A percentile compares a stretch with the other conserved stretches of the same genome.
These are phyloP conservation scores for Cunninghamia lanceolata DNA, from an alignment of 75 land plant genomes.

Conservation along the genomic window DNA sequence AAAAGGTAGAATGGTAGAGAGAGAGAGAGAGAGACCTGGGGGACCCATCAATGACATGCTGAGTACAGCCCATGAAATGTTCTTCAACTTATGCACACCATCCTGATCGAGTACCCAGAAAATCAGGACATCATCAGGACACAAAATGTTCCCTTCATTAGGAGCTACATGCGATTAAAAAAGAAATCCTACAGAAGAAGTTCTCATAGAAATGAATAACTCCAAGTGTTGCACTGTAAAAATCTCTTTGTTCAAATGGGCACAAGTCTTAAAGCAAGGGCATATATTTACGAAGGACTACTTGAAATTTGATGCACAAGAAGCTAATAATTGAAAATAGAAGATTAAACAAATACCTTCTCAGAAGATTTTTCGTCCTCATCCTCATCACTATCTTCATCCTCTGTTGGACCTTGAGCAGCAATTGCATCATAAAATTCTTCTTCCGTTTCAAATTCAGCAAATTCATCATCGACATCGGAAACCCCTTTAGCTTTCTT, in stretches of 20 bases:
- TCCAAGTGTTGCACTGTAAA: not conserved
- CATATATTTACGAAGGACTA: not conserved
- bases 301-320: not conserved
- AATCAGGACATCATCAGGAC: not conserved
- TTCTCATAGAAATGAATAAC: not conserved
- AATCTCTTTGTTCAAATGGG: not conserved
- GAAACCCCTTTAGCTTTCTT: conserved; percentile 27
- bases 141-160: not conserved
- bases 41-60: conserved; percentile 35
- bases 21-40: conserved; percentile 23
- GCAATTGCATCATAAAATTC: conserved; percentile 95
- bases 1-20: not conserved
- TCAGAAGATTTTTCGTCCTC: conserved; percentile 27
- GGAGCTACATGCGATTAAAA: not conserved
- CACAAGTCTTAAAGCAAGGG: not conserved
- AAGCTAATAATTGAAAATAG: not conserved
- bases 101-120: conserved; percentile 18
- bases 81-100: conserved; percentile 54
- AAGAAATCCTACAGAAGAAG: not conserved
- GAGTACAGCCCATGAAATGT: conserved; percentile 66
- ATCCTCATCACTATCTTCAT: conserved; percentile 72
- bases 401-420: conserved; percentile 50
- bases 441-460: conserved; percentile 44
- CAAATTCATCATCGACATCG: conserved; percentile 25
- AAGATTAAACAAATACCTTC: conserved; percentile 13